phyloP scores from a whole-genome alignment of 768 basidiomycete genomes.

The Dictyophora rubrovolvata region DNA sequence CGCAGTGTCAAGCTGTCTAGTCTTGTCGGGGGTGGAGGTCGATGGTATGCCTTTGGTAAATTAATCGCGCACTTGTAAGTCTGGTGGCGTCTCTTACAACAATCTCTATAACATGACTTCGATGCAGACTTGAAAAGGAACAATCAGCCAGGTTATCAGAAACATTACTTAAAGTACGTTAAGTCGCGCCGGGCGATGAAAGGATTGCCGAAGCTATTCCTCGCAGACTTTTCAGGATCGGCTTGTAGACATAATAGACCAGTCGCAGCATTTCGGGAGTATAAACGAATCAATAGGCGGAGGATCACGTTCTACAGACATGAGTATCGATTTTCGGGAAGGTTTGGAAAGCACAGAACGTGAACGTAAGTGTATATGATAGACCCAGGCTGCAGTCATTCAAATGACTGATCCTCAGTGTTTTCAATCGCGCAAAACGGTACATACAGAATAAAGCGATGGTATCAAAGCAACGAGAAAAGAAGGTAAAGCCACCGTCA shows the following conservation, averaged over 20 bases:
- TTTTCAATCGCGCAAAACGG: constrained; percentile 82
- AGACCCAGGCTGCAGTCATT: constrained; percentile 3
- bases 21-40: constrained; percentile 77
- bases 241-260: constrained; percentile 70
- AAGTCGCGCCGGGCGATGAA: constrained; percentile 24
- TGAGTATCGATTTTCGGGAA: constrained; percentile 72
- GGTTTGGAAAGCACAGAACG: constrained; percentile 90
- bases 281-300: constrained; percentile 49
- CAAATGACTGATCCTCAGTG: constrained; percentile 36
- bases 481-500: constrained; percentile 12
- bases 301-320: constrained; percentile 41
- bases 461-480: constrained; percentile 72
- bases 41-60: constrained; percentile 91
- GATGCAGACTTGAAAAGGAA: constrained; percentile 61
- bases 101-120: not conserved
- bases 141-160: constrained; percentile 64
- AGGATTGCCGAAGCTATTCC: constrained; percentile 5
- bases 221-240: constrained; percentile 66
- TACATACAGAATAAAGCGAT: constrained; percentile 61
- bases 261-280: constrained; percentile 80
- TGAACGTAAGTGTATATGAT: constrained; percentile 52
- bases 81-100: not conserved
- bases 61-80: constrained; percentile 74
- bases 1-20: constrained; percentile 72
- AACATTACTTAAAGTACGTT: constrained; percentile 44